Conservation (phyloP, 331 rosid species). For the Quercus phellos region DNA sequence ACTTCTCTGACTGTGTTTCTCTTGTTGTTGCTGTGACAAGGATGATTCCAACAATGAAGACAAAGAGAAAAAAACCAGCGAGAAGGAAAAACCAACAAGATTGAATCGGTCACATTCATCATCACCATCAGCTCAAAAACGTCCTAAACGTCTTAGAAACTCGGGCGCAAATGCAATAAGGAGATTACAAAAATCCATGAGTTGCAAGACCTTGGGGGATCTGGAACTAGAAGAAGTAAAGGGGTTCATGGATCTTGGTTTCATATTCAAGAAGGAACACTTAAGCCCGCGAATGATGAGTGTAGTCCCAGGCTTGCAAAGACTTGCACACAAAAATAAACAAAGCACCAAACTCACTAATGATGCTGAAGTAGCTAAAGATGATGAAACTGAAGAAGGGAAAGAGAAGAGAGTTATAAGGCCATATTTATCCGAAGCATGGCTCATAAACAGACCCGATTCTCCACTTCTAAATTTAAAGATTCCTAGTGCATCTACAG, state of each 20-base stretch:
- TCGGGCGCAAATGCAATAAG: not conserved
- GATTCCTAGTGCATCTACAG: conserved; percentile 44
- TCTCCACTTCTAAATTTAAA: conserved; percentile 56
- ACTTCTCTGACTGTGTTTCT: not conserved
- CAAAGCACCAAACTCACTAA: not conserved
- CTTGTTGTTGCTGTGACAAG: conserved; percentile 13
- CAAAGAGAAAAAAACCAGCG: not conserved
- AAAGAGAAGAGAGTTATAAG: conserved; percentile 32
- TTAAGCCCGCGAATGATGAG: conserved; percentile 58
- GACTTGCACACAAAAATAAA: conserved; percentile 30
- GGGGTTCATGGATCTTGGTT: conserved; percentile 86
- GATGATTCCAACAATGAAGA: conserved; percentile 32
- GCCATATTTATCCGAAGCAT: conserved; percentile 86
- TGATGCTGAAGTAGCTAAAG: not conserved
- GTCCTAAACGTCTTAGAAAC: conserved; percentile 9
- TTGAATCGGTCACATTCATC: conserved; percentile 34
- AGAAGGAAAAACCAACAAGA: conserved; percentile 24
- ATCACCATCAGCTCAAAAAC: conserved; percentile 21
- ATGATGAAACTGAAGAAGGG: not conserved
- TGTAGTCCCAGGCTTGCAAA: conserved; percentile 70
- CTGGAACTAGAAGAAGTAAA: conserved; percentile 82
- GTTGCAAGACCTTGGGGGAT: conserved; percentile 58
- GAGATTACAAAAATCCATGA: conserved; percentile 53
- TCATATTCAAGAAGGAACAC: conserved; percentile 51
- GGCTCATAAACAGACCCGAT: conserved; percentile 71